Evolutionary conservation across 345 rosid genomes (phyloP), one percentile per base, ranked within the genome.

Genomic region (Eucalyptus guilfoylei): DNA sequence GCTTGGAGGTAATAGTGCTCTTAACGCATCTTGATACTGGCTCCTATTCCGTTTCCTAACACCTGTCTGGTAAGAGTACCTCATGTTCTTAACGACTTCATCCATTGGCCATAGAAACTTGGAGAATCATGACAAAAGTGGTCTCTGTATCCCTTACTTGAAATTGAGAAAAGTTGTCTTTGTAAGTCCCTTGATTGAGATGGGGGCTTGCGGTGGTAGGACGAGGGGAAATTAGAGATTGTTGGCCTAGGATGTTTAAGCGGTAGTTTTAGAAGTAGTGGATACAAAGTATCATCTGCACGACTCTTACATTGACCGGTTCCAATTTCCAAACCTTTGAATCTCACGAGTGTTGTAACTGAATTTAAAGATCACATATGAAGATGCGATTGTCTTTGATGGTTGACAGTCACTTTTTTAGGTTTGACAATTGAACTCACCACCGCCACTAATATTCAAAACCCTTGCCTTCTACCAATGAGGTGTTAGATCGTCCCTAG

Each of bases 341-440:
- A 34, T 5, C 42, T 34, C 44, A 69, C 40, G 4, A 13, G 15
- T 28, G 62, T 1, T 52, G 58, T 52, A 52, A 52, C 10, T 52
- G 10, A 52, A 19, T 52, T 52, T 52, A 8, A 52, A 55, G 28
- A 21, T 24, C 13, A 55, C 0, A 24, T 10, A 9, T 24, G 3
- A 55, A 19, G 62, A 62, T 12, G 69, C 0, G 5, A 12, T 62
- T 6, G n/a, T 62, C 34, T 13, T 28, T 28, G 69, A 4, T 30
- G 1, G 8, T 6, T 2, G 32, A 1, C 0, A 62, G 4, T 2
- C 8, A 28, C 34, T 6, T 2, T 7, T 64, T 67, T 17, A 8
- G 81, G 44, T 34, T 34, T 34, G 44, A 72, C 5, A 42, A 21
- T 37, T 14, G 45, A 76, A 13, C 7, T 76, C 28, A 42, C 5